These are phyloP conservation scores for Sphaerulina populicola DNA, from an alignment of 2,329 filamentous ascomycete species.

Conservation along the genomic window DNA sequence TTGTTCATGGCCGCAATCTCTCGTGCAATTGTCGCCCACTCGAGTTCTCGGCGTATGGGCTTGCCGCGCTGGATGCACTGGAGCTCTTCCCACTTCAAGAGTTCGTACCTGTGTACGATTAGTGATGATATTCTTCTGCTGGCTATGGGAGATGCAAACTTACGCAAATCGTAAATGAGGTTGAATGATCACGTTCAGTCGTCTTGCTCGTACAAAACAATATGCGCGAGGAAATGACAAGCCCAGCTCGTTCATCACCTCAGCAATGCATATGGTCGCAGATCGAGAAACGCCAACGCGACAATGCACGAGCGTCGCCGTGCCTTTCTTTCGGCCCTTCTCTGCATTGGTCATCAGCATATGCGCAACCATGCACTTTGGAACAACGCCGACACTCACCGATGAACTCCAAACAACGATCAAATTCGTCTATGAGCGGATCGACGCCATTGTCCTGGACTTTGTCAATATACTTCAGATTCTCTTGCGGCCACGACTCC, in stretches of 20 bases:
- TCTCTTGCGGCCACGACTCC: conserved; percentile 66
- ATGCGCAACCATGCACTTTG: not conserved
- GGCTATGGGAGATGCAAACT: conserved; percentile 14
- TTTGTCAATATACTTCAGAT: conserved; percentile 69
- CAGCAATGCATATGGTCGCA: conserved; percentile 97
- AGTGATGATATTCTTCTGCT: conserved; percentile 9
- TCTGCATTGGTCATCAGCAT: conserved; percentile 46
- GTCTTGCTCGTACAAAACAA: conserved; percentile 85
- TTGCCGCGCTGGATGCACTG: conserved; percentile 51
- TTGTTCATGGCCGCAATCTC: conserved; percentile 95
- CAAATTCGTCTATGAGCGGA: conserved; percentile 76
- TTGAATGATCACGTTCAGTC: conserved; percentile 96
- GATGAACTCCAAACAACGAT: conserved; percentile 81
- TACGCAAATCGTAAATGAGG: conserved; percentile 86
- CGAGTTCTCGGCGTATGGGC: conserved; percentile 64
- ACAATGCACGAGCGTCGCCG: conserved; percentile 88
- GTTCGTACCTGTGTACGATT: conserved; percentile 53
- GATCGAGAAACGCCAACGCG: conserved; percentile 91
- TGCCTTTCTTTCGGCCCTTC: conserved; percentile 64
- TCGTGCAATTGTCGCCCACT: conserved; percentile 80
- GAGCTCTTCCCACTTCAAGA: conserved; percentile 89
- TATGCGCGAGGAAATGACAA: conserved; percentile 88
- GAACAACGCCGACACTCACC: conserved; percentile 53
- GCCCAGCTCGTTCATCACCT: conserved; percentile 77
- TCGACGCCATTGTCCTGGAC: conserved; percentile 98